Evolutionary conservation across 495 filamentous ascomycete genomes (phyloP).

Genomic region (Pseudoneurospora amorphoporcata): DNA sequence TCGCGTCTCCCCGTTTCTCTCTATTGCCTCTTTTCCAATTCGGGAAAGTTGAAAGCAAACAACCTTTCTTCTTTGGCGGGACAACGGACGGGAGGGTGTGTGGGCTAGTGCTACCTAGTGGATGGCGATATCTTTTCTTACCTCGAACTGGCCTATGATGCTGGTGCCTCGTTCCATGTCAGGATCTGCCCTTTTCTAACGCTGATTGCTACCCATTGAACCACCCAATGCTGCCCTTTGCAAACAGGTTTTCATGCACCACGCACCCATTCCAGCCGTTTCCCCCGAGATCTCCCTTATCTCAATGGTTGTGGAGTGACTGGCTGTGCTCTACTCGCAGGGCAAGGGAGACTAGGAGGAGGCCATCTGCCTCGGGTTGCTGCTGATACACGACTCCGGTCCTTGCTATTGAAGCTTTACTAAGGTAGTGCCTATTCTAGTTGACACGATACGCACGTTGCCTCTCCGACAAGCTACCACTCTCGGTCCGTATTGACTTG

Average conservation of each 20-base stretch:
- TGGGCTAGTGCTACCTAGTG: background rate
- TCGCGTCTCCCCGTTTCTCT: background rate
- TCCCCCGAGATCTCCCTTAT: background rate
- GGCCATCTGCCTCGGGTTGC: background rate
- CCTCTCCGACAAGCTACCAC: background rate
- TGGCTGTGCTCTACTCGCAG: background rate
- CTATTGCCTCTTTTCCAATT: background rate
- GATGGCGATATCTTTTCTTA: background rate
- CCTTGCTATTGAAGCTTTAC: constrained; percentile 9
- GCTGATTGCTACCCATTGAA: background rate
- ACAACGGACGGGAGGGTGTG: background rate
- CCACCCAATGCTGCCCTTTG: background rate
- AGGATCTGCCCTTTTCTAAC: background rate
- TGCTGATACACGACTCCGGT: background rate
- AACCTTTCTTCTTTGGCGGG: constrained; percentile 1
- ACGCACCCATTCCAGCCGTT: background rate
- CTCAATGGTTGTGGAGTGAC: background rate
- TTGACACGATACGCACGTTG: background rate
- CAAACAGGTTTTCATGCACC: background rate
- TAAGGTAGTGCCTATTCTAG: background rate
- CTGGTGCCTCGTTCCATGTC: background rate
- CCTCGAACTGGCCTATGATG: background rate
- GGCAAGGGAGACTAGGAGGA: background rate
- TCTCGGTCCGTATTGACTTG: background rate
- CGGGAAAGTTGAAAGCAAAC: constrained; percentile 1